Base-by-base conservation (phyloP, 805 yeast species). In the Candida corydali region DNA sequence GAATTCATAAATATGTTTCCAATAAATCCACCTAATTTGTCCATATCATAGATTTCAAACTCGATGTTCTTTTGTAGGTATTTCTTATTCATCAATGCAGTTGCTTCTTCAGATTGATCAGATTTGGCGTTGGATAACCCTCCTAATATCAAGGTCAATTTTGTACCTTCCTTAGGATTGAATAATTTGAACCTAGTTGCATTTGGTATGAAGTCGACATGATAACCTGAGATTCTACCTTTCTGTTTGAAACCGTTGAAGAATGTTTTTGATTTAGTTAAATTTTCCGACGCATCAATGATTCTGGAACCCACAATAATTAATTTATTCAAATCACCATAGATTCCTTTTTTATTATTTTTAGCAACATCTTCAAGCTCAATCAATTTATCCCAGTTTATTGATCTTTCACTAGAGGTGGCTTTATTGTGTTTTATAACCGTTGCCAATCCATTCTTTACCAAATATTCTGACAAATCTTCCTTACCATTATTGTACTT, bases 251-350 rank as follows among this genome's bases (percentile, higher is more conserved):
- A 75, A 2, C 86, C 77, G 41, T 82, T 73, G 50, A 84, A 67
- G 51, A 80, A 85, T 5, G 89, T 78, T 43, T 79, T 79, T 23
- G 96, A 87, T 50, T 86, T 77, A 28, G 79, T 64, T 5, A 73
- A 68, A 47, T 73, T 76, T 54, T 85, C 95, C 15, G 91, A 81
- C 4, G 94, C 95, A 55, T 87, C 91, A 23, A 84, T 83, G 22
- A 78, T 59, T 47, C 86, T 71, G 26, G 78, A 78, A 15, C 76
- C 61, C n/a, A n/a, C n/a, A 11, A 76, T 76, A 11, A 78, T 76
- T 36, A 75, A 70, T 50, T 78, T 78, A 37, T 48, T 45, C 35
- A 64, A 50, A 39, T 65, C 70, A 40, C 67, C 72, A 52, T 73
- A 78, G 28, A 87, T 65, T 15, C 95, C 95, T 31, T 65, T 65